phyloP scores from a whole-genome alignment of 2,329 filamentous ascomycete genomes.

The Pseudogymnoascus sp. region DNA sequence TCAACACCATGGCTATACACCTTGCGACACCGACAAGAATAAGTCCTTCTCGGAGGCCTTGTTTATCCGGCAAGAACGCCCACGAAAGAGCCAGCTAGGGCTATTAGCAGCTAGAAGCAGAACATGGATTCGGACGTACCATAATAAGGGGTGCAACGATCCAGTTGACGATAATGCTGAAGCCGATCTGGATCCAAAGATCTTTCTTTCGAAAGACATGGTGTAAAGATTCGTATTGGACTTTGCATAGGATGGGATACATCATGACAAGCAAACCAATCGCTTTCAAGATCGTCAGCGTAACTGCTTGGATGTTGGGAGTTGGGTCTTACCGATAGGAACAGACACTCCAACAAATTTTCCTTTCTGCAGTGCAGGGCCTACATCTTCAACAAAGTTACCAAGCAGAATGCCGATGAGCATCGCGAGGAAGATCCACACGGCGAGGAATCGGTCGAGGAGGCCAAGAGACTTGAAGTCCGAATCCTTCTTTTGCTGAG shows the following conservation, averaged over 20 bases:
- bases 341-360: slow-evolving; percentile 54
- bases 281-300: not conserved
- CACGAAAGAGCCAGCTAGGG: slow-evolving; percentile 51
- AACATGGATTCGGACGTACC: slow-evolving; percentile 30
- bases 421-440: slow-evolving; percentile 60
- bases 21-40: slow-evolving; percentile 76
- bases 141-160: slow-evolving; percentile 76
- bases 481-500: not conserved
- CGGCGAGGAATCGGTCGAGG: slow-evolving; percentile 42
- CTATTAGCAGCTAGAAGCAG: not conserved
- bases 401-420: slow-evolving; percentile 53
- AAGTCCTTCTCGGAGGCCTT: slow-evolving; percentile 53
- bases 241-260: slow-evolving; percentile 86
- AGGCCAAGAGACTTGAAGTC: slow-evolving; percentile 31
- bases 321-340: slow-evolving; percentile 44
- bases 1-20: slow-evolving; percentile 84
- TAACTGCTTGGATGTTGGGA: not conserved
- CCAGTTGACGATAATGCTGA: slow-evolving; percentile 75
- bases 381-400: slow-evolving; percentile 50
- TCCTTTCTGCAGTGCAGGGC: slow-evolving; percentile 47
- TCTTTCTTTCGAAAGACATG: slow-evolving; percentile 48
- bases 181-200: slow-evolving; percentile 70
- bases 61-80: slow-evolving; percentile 54
- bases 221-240: slow-evolving; percentile 68
- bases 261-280: slow-evolving; percentile 83